A percentile compares a stretch with the other conserved stretches of the same genome.
Conservation (phyloP, 192 early-diverging fungal genomes). For the Gryganskiella cystojenkinii region DNA sequence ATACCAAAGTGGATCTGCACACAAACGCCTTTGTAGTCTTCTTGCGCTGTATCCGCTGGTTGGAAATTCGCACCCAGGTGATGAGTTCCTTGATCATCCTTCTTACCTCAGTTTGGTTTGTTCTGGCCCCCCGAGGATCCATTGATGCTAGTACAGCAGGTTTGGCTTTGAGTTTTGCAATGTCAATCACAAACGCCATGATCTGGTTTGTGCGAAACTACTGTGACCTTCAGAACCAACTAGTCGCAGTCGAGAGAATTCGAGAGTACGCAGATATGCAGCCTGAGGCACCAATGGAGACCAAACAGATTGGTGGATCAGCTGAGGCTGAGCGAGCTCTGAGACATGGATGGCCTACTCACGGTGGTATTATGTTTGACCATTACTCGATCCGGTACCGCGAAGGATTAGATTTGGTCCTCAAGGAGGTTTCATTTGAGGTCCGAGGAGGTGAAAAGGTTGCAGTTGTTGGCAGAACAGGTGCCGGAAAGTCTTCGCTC, state of each 20-base stretch:
- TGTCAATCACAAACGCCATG: slow-evolving; percentile 81
- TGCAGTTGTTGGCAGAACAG: slow-evolving; percentile 31
- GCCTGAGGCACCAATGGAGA: slow-evolving; percentile 80
- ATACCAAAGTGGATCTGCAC: slow-evolving; percentile 5
- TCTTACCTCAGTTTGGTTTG: slow-evolving; percentile 78
- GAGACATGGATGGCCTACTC: slow-evolving; percentile 74
- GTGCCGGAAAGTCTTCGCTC: slow-evolving; percentile 44
- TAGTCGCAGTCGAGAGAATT: slow-evolving; percentile 83
- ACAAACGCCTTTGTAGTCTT: slow-evolving; percentile 84
- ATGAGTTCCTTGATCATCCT: slow-evolving; percentile 86
- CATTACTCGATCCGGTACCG: slow-evolving; percentile 84
- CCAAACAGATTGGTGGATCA: slow-evolving; percentile 57
- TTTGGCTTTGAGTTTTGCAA: slow-evolving; percentile 73
- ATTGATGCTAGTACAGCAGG: slow-evolving; percentile 77
- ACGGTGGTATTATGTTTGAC: slow-evolving; percentile 75
- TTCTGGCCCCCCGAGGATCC: slow-evolving; percentile 63
- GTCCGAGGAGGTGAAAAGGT: slow-evolving; percentile 15
- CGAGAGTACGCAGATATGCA: slow-evolving; percentile 82
- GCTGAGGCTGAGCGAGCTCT: slow-evolving; percentile 29
- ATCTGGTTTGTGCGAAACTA: slow-evolving; percentile 89
- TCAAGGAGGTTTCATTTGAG: slow-evolving; percentile 50
- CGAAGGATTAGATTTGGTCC: slow-evolving; percentile 78
- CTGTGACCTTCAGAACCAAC: slow-evolving; percentile 84
- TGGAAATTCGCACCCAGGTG: slow-evolving; percentile 81
- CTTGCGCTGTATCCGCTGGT: slow-evolving; percentile 75